These are phyloP conservation scores for Choanephora cucurbitarum DNA, from an alignment of 371 early-diverging fungal genomes.

Conservation along the genomic window DNA sequence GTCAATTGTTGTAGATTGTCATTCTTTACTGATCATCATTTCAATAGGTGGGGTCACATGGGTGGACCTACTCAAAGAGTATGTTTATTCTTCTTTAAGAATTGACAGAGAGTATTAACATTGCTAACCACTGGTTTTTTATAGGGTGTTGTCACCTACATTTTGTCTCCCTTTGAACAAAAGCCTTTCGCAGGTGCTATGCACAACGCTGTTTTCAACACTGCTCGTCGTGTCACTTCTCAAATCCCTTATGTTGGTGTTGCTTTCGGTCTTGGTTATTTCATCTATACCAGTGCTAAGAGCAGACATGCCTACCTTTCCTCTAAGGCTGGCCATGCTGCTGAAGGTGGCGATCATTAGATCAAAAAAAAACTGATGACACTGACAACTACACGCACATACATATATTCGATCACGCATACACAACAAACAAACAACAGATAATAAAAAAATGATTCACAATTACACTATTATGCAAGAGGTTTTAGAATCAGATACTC, in stretches of 20 bases:
- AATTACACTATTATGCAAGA: not conserved
- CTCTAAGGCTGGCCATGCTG: conserved; percentile 74
- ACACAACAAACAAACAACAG: not conserved
- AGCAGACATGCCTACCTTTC: conserved; percentile 65
- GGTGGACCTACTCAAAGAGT: conserved; percentile 71
- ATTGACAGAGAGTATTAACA: conserved; percentile 1
- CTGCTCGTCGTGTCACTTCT: conserved; percentile 70
- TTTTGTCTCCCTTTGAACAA: conserved; percentile 80
- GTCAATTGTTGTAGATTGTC: not conserved
- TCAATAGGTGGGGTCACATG: conserved; percentile 73
- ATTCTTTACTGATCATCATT: not conserved
- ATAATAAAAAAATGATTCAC: not conserved
- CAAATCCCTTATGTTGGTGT: conserved; percentile 76
- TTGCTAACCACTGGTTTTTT: conserved; percentile 3
- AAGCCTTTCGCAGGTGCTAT: conserved; percentile 75
- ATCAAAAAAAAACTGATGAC: not conserved
- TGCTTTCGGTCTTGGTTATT: conserved; percentile 66
- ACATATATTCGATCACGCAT: not conserved
- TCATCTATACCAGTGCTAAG: conserved; percentile 64
- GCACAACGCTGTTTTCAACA: conserved; percentile 77
- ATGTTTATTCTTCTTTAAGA: conserved; percentile 14
- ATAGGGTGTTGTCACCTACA: conserved; percentile 73
- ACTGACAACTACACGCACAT: not conserved
- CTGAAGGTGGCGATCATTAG: conserved; percentile 43
- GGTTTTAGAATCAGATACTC: too few relatives aligned